Evolutionary conservation across 2,329 filamentous ascomycete species (phyloP).

Genomic region (Colletotrichum destructivum): DNA sequence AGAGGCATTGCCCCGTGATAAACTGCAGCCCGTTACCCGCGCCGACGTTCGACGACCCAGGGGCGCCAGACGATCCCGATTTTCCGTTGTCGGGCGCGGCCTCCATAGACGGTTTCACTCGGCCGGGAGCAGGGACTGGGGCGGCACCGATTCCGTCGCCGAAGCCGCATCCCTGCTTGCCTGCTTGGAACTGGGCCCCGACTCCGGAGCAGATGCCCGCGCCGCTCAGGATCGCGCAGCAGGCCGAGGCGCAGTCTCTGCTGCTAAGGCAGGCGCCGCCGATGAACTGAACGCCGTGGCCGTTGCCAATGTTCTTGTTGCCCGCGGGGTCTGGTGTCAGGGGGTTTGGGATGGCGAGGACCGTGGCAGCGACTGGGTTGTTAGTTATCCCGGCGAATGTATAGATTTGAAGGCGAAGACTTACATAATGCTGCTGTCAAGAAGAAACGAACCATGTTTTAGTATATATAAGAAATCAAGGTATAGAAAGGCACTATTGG

Average conservation of each 20-base stretch:
- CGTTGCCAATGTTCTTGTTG: conserved; percentile 49
- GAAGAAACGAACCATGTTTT: conserved; percentile 41
- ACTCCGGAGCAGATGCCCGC: conserved; percentile 49
- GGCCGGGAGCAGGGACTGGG: conserved; percentile 11
- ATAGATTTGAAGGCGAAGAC: neutral
- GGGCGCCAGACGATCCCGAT: neutral
- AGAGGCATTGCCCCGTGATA: conserved; percentile 53
- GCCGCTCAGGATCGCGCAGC: conserved; percentile 46
- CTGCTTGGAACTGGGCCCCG: conserved; percentile 47
- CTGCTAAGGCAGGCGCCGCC: conserved; percentile 49
- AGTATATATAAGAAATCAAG: neutral
- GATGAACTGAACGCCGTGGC: conserved; percentile 49
- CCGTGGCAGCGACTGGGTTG: conserved; percentile 42
- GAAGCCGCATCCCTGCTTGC: conserved; percentile 50
- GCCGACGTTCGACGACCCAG: conserved; percentile 48
- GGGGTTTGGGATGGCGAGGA: conserved; percentile 42
- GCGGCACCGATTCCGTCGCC: conserved; percentile 25
- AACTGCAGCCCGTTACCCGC: conserved; percentile 51
- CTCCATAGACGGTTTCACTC: conserved; percentile 19
- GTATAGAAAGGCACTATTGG: neutral
- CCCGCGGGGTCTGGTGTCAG: conserved; percentile 48
- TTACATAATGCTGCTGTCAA: conserved; percentile 35
- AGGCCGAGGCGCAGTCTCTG: conserved; percentile 48
- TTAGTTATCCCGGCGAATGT: neutral
- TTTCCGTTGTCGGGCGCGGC: conserved; percentile 8